These are phyloP conservation scores for Aphanomyces euteiches DNA, from an alignment of 352 stramenopile species.

Conservation along the genomic window DNA sequence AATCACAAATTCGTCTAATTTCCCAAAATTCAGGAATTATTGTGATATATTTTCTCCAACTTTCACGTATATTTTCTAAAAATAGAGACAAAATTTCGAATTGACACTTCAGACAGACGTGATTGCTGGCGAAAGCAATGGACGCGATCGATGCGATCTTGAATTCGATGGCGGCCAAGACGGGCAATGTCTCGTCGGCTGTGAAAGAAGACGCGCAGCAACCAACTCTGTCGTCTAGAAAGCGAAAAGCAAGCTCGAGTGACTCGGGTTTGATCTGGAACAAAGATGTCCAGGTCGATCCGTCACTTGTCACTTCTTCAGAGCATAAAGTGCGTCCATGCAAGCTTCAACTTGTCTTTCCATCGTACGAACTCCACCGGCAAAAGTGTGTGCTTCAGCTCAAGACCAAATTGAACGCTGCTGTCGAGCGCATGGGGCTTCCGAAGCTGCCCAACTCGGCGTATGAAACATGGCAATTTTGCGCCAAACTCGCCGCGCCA, in stretches of 20 bases:
- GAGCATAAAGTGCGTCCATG: constrained; percentile 11
- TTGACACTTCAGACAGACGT: too few species aligned
- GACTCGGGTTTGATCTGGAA: constrained; percentile 2
- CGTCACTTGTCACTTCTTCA: background rate
- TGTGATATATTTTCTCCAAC: too few species aligned
- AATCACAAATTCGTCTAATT: too few species aligned
- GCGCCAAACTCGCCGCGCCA: constrained; percentile 61
- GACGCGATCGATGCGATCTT: constrained; percentile 73
- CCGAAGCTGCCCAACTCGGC: constrained; percentile 70
- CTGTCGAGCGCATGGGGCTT: constrained; percentile 70
- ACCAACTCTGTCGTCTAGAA: background rate
- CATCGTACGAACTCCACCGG: background rate
- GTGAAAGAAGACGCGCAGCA: background rate
- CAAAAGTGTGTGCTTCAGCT: constrained; percentile 37
- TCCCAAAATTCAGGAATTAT: too few species aligned
- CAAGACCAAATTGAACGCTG: constrained; percentile 61
- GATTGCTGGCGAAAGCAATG: constrained; percentile 3
- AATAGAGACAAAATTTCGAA: too few species aligned
- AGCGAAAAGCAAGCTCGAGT: background rate
- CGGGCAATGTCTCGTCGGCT: constrained; percentile 48
- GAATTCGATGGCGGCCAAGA: constrained; percentile 72
- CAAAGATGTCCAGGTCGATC: constrained; percentile 4
- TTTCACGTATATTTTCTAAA: too few species aligned
- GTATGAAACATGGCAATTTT: constrained; percentile 86
- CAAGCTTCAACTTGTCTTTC: constrained; percentile 11